These are phyloP conservation scores for Trichomonascaceae sp. DNA, from an alignment of 1,139 yeast genomes.

Conservation along the genomic window DNA sequence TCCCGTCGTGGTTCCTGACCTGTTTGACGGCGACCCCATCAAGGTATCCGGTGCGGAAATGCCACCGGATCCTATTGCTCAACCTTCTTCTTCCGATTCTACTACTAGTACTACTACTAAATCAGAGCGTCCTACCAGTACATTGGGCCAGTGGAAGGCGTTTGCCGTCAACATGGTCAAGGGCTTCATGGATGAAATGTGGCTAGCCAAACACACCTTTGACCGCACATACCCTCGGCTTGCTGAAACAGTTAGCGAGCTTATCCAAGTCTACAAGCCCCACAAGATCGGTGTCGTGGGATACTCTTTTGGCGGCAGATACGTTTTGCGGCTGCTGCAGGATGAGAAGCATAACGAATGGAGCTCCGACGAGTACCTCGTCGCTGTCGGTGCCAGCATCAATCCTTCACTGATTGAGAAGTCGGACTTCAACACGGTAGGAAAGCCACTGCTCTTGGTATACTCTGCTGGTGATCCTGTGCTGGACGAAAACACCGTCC, in stretches of 20 bases:
- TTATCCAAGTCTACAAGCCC: conserved; percentile 24
- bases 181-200: conserved; percentile 27
- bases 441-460: conserved; percentile 23
- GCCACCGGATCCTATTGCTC: conserved; percentile 7
- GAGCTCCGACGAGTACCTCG: conserved; percentile 18
- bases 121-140: too few relatives aligned
- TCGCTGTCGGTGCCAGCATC: conserved; percentile 23
- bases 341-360: conserved; percentile 15
- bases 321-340: conserved; percentile 21
- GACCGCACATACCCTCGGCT: conserved; percentile 22
- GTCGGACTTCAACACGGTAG: conserved; percentile 18
- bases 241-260: conserved; percentile 22
- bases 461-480: conserved; percentile 23
- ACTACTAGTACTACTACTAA: not conserved
- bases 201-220: conserved; percentile 29
- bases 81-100: not conserved
- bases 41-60: conserved; percentile 18
- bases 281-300: conserved; percentile 24
- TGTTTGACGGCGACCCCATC: conserved; percentile 24
- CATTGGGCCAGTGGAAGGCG: conserved; percentile 22
- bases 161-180: conserved; percentile 23
- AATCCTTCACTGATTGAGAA: conserved; percentile 27
- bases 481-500: conserved; percentile 15
- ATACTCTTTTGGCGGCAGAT: conserved; percentile 30
- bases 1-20: conserved; percentile 23